Evolutionary conservation across 768 basidiomycete species (phyloP).

Genomic region (Lentinus tigrinus): DNA sequence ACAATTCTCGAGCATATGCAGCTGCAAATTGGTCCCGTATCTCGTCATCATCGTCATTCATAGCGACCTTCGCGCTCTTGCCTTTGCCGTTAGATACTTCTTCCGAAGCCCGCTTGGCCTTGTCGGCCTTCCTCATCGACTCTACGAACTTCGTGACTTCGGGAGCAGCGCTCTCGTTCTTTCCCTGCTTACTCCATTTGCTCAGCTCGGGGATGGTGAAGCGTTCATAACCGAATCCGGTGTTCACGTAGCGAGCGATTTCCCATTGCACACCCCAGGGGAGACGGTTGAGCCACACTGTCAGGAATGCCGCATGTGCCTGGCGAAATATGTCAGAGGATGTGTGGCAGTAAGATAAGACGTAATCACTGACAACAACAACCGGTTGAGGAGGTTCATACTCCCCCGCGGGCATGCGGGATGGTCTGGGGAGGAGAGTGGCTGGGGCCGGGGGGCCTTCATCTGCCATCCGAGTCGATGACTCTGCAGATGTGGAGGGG

Average conservation of each 20-base stretch:
- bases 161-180: conserved; percentile 26
- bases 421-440: not conserved
- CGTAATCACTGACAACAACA: conserved; percentile 1
- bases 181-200: conserved; percentile 21
- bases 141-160: conserved; percentile 5
- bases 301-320: not conserved
- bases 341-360: not conserved
- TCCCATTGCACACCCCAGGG: conserved; percentile 52
- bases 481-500: not conserved
- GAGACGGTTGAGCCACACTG: not conserved
- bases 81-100: not conserved
- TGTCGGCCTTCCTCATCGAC: not conserved
- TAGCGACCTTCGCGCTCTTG: not conserved
- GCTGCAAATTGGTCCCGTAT: not conserved
- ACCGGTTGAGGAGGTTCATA: conserved; percentile 4
- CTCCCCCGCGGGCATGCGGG: not conserved
- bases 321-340: not conserved
- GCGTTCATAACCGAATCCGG: conserved; percentile 30
- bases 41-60: not conserved
- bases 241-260: conserved; percentile 43
- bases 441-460: not conserved
- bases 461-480: not conserved
- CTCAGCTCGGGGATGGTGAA: conserved; percentile 32
- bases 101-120: too few species aligned
- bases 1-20: conserved; percentile 16